Evolutionary conservation across 2,329 filamentous ascomycete species (phyloP).

Genomic region (Stemphylium lycopersici): DNA sequence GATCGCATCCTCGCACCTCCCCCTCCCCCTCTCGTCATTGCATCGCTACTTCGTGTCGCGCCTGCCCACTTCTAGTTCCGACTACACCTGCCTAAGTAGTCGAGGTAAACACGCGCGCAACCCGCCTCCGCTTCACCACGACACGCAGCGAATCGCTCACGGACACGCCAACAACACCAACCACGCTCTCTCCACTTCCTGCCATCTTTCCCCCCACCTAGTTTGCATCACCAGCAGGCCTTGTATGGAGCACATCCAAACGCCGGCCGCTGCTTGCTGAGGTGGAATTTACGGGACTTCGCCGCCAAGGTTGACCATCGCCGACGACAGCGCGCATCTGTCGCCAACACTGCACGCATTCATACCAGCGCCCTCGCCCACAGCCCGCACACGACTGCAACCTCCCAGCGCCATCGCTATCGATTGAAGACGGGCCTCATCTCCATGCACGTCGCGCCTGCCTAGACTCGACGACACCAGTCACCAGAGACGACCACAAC

Average conservation of each 20-base stretch:
- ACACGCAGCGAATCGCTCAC: conserved; percentile 34
- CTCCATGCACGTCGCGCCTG: conserved; percentile 29
- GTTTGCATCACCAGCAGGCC: conserved; percentile 27
- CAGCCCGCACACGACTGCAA: conserved; percentile 13
- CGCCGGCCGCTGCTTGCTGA: conserved; percentile 42
- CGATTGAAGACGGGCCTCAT: conserved; percentile 29
- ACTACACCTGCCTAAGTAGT: conserved; percentile 24
- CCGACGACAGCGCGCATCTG: conserved; percentile 20
- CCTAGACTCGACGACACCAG: conserved; percentile 12
- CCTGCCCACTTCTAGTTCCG: conserved; percentile 13
- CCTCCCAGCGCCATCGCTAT: conserved; percentile 34
- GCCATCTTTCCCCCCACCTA: conserved; percentile 19
- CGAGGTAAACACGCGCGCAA: conserved; percentile 30
- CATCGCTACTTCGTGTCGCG: conserved; percentile 21
- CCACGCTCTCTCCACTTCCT: conserved; percentile 18
- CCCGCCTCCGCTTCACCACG: conserved; percentile 23
- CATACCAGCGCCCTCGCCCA: conserved; percentile 31
- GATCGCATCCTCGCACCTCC: conserved; percentile 2
- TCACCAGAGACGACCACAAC: background rate
- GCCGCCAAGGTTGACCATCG: conserved; percentile 19
- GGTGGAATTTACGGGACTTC: conserved; percentile 27
- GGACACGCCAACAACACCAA: conserved; percentile 26
- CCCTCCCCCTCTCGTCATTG: conserved; percentile 16
- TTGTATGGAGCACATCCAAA: conserved; percentile 43
- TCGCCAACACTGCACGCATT: conserved; percentile 37